These are phyloP conservation scores for Coriaria nepalensis DNA, from an alignment of 306 rosid genomes.

Conservation along the genomic window DNA sequence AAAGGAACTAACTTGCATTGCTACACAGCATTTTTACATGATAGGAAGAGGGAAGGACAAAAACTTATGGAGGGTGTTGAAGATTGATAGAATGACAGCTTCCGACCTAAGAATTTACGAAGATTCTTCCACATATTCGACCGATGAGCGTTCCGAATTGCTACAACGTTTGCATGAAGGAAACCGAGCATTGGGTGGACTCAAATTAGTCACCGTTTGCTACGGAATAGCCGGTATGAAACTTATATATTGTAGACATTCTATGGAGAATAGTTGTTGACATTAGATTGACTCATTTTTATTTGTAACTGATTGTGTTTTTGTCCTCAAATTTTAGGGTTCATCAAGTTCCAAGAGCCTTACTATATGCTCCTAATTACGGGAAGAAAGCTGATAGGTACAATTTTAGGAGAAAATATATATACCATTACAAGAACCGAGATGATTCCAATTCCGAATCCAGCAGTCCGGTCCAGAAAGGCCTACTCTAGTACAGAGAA, in stretches of 20 bases:
- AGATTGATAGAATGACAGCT: constrained; percentile 64
- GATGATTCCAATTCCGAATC: constrained; percentile 75
- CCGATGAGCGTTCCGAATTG: constrained; percentile 61
- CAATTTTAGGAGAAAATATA: constrained; percentile 65
- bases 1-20: neutral
- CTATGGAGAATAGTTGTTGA: neutral
- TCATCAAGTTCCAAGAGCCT: constrained; percentile 81
- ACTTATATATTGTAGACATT: constrained; percentile 10
- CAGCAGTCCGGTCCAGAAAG: constrained; percentile 54
- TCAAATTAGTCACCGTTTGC: constrained; percentile 63
- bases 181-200: constrained; percentile 78
- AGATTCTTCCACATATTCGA: constrained; percentile 52
- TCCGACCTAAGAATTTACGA: constrained; percentile 52
- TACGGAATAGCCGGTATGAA: constrained; percentile 78
- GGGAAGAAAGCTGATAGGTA: constrained; percentile 68
- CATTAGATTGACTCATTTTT: constrained; percentile 2
- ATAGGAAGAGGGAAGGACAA: constrained; percentile 78
- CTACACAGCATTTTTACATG: constrained; percentile 64
- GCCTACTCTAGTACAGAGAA: constrained; percentile 83
- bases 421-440: constrained; percentile 63
- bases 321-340: constrained; percentile 45
- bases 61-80: constrained; percentile 61
- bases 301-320: constrained; percentile 10
- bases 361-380: constrained; percentile 83
- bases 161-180: constrained; percentile 72